Conservation (phyloP, 2,329 filamentous ascomycete genomes). For the Elsinoe necatrix region DNA sequence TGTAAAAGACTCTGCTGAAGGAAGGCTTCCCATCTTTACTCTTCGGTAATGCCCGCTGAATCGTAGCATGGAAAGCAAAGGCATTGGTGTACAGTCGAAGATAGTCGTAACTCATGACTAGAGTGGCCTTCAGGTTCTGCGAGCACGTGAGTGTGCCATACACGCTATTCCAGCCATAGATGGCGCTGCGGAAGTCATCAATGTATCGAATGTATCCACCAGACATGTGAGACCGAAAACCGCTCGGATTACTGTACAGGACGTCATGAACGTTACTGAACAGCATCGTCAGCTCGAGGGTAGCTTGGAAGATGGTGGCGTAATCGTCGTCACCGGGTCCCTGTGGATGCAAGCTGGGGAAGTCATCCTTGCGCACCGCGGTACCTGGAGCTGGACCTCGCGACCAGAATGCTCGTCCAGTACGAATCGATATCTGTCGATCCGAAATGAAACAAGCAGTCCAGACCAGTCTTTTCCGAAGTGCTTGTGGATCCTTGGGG, state of each 20-base stretch:
- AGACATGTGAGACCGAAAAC: constrained; percentile 60
- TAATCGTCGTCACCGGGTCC: constrained; percentile 56
- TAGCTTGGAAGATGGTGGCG: constrained; percentile 61
- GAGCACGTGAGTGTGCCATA: constrained; percentile 62
- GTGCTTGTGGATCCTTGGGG: constrained; percentile 51
- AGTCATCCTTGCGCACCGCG: constrained; percentile 56
- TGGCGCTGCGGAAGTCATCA: constrained; percentile 61
- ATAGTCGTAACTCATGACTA: constrained; percentile 65
- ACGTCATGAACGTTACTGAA: constrained; percentile 69
- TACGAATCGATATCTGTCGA: constrained; percentile 59
- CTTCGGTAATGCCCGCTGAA: constrained; percentile 37
- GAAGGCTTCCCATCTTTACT: constrained; percentile 29
- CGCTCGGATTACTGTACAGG: constrained; percentile 62
- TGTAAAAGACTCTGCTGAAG: constrained; percentile 39
- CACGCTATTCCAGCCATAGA: constrained; percentile 61
- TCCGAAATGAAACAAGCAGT: constrained; percentile 60
- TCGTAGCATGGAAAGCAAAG: constrained; percentile 66
- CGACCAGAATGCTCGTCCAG: constrained; percentile 67
- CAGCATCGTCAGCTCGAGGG: constrained; percentile 61
- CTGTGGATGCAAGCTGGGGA: constrained; percentile 55
- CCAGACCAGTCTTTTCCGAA: constrained; percentile 60
- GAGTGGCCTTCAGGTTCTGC: constrained; percentile 55
- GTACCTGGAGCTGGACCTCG: constrained; percentile 60
- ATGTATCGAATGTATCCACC: constrained; percentile 62
- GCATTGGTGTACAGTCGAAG: constrained; percentile 65